Base-by-base conservation (phyloP, 495 filamentous ascomycete species). In the Penicillium soppii region DNA sequence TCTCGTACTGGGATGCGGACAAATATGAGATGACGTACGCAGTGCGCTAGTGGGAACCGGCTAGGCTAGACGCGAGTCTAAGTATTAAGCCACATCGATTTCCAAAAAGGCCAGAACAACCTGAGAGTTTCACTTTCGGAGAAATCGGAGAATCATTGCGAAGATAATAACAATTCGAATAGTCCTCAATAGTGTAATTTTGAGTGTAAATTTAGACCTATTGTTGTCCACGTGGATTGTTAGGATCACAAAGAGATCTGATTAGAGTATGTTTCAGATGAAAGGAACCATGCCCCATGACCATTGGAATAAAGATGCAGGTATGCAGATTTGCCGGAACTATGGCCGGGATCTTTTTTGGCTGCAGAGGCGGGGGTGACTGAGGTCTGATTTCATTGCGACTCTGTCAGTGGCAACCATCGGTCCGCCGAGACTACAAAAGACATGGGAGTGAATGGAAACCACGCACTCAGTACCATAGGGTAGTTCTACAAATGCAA, bases 351-450 rank as follows among this genome's bases (percentile, higher is more conserved):
- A 17, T 30, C 10, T 17, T 17, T 13, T 12, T 40, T 30, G 21
- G 16, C 5, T 48, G 35, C 43, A 35, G 43, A 38, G 33, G 25
- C 25, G 17, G 47, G 32, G 16, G 27, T 41, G 44, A 41, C 25
- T 22, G 7, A 30, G 22, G 13, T 49, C 17, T 49, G 47, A 49
- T 49, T 26, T 49, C 47, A 49, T 49, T 7, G 43, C 19, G 43
- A 30, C 16, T 13, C 30, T 15, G 26, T 13, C 4, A 37, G 44
- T 49, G 47, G 47, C 47, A 20, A 48, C 25, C 17, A 26, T 39
- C 17, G 17, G 40, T 17, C 23, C 40, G 29, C 21, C 30, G 25
- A 7, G 3, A 32, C 2, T 16, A 16, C n/a, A n/a, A 8, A 17
- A 39, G 7, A n/a, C 13, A 4, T 7, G 37, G 29, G 16, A 23